A percentile compares a stretch with the other conserved stretches of the same genome.
These are phyloP conservation scores for Babesia gibsoni DNA, from an alignment of 169 alveolate species.

Conservation along the genomic window DNA sequence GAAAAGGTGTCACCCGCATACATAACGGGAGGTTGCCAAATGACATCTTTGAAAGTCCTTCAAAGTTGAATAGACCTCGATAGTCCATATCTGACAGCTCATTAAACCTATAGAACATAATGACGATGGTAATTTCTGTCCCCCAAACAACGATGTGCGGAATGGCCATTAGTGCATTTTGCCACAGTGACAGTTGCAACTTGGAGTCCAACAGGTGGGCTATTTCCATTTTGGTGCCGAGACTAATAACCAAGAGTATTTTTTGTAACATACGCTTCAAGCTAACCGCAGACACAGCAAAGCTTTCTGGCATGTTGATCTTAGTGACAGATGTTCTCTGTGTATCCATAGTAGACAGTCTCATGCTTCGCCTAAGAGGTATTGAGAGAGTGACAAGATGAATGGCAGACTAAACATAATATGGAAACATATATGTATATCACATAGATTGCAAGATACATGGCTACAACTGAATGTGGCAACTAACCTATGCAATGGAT, in stretches of 20 bases:
- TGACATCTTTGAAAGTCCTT: neutral
- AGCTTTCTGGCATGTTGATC: constrained; percentile 27
- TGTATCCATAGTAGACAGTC: neutral
- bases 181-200: constrained; percentile 38
- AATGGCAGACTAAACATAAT: neutral
- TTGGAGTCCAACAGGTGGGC: constrained; percentile 46
- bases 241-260: constrained; percentile 32
- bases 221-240: constrained; percentile 53
- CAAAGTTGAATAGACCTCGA: constrained; percentile 16
- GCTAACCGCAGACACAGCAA: constrained; percentile 1
- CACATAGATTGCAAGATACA: no score
- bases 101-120: constrained; percentile 13
- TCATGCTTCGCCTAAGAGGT: neutral
- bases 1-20: neutral
- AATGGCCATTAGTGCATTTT: constrained; percentile 39
- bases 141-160: constrained; percentile 53
- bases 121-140: constrained; percentile 36
- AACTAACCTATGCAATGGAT: neutral
- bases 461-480: no score
- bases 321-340: neutral
- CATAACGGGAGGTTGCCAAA: neutral
- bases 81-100: neutral
- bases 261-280: constrained; percentile 37
- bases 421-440: neutral
- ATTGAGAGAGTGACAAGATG: neutral